These are phyloP conservation scores for slime mould (Dictyostelium discoideum) DNA, from an alignment of 78 protist species.

Conservation along the genomic window dicty_2.7 NC_007089.4:5997001-5997500, in stretches of 20 bases:
- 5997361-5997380: neutral
- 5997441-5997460: slow-evolving; percentile 33
- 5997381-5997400: neutral
- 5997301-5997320: no score
- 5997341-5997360: no score
- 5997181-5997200: neutral
- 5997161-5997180: slow-evolving; percentile 49
- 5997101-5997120: slow-evolving; percentile 44
- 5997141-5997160: slow-evolving; percentile 54
- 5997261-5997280: no score
- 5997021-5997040: slow-evolving; percentile 42
- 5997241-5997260: no score
- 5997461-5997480: slow-evolving; percentile 41
- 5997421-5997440: slow-evolving; percentile 55
- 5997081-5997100: slow-evolving; percentile 50
- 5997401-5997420: slow-evolving; percentile 59
- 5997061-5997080: slow-evolving; percentile 52
- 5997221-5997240: no score
- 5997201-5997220: neutral
- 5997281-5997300: no score
- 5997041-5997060: slow-evolving; percentile 25
- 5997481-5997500: slow-evolving; percentile 11
- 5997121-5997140: slow-evolving; percentile 73
- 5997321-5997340: no score
- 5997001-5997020: slow-evolving; percentile 68